Base-by-base conservation (phyloP, 179 eudicot species). In the Actinidia chinensis region DNA sequence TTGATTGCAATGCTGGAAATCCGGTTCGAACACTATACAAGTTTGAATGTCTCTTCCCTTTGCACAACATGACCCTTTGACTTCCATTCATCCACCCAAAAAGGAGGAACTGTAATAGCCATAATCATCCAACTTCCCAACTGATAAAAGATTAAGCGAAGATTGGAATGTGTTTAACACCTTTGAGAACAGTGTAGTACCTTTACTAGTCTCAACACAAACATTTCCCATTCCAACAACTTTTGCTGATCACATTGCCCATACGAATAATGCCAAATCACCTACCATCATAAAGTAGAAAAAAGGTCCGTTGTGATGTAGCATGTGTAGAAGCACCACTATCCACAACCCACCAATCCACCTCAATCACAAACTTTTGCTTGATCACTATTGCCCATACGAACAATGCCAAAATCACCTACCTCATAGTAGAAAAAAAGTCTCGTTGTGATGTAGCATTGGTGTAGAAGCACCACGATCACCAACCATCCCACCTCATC, bases 301-400 rank as follows among this genome's bases (percentile, higher is more conserved):
- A 59, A 59, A 59, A 3, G 22, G 20, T 8, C 8, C 64, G 20
- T n/a, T 20, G 28, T 59, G 64, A 20, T 22, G 33, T 20, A 5
- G 33, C 64, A 59, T 59, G 64, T n/a, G 28, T n/a, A n/a, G 64
- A n/a, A 59, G 33, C 64, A 59, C 64, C 64, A 20, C 33, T 59
- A 59, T 59, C 64, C 6, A 20, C 9, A 59, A 22, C 28, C 33
- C 28, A 59, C 8, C 11, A 2, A 22, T n/a, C 6, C 8, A n/a
- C n/a, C n/a, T n/a, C n/a, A n/a, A n/a, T n/a, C n/a, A n/a, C n/a
- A n/a, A n/a, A n/a, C n/a, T n/a, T n/a, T n/a, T n/a, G n/a, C n/a
- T n/a, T n/a, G n/a, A n/a, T n/a, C n/a, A n/a, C n/a, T n/a, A n/a
- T n/a, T n/a, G n/a, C n/a, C n/a, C n/a, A n/a, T n/a, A n/a, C n/a